Evolutionary conservation across 2,329 filamentous ascomycete genomes (phyloP), one percentile per base, ranked within the genome.

Genomic region (Aspergillus pseudoviridinutans): DNA sequence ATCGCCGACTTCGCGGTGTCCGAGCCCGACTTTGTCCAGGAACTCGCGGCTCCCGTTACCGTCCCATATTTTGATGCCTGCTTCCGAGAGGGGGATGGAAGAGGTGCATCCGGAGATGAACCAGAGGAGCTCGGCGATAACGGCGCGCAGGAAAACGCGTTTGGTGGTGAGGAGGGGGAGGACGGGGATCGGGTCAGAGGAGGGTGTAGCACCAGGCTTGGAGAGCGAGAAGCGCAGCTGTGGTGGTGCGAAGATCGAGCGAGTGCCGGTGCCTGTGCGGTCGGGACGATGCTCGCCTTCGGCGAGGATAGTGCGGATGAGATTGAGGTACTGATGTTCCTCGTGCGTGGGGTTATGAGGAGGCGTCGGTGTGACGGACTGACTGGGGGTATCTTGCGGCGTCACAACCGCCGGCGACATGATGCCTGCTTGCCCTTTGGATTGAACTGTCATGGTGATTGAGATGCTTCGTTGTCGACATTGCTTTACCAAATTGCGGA

Each of bases 21-120:
- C 80, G 6, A 97, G 83, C 0, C 93, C 93, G 1, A 94, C 84
- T 61, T 81, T 87, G 78, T 99, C 93, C 41, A 99, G 89, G 74
- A 89, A 97, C 69, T 87, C 89, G 66, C 94, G 90, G 50, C 88
- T 92, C 47, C 93, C 94, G 72, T 99, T 99, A 67, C 92, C 93
- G 72, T 99, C 94, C 94, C 94, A 99, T 73, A 99, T 99, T 76
- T 95, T 95, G 68, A 99, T 87, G 29, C 92, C 91, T 1, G 87
- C 86, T 12, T 87, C 86, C 58, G 85, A 87, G 3, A 99, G 86
- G 0, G 91, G 80, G 3, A 85, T 77, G 1, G 91, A 92, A 0
- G 90, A 91, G 2, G 94, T 99, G 68, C 80, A 85, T 68, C 91
- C 94, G 49, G 86, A 84, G 65, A 99, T 83, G 77, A 99, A 99